These are phyloP conservation scores for Cladosporium sp. DNA, from an alignment of 2,329 filamentous ascomycete species.

Conservation along the genomic window DNA sequence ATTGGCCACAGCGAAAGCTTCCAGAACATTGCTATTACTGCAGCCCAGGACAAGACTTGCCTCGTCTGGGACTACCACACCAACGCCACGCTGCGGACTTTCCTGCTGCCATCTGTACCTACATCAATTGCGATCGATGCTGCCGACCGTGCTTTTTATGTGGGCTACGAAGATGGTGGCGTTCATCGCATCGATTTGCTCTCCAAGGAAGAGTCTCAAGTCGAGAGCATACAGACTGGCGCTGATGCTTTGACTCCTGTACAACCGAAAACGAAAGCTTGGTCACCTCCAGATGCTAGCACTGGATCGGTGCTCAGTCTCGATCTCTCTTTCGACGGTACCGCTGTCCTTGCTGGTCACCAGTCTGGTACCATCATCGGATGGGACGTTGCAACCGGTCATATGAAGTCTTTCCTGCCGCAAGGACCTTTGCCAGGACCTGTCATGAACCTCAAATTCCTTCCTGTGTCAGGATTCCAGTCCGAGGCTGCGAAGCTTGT, in stretches of 20 bases:
- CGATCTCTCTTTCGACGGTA: constrained; percentile 79
- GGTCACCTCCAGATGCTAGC: constrained; percentile 47
- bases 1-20: constrained; percentile 69
- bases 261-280: constrained; percentile 39
- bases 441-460: constrained; percentile 78
- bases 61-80: constrained; percentile 91
- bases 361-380: constrained; percentile 73
- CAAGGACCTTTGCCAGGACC: constrained; percentile 72
- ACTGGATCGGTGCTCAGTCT: constrained; percentile 69
- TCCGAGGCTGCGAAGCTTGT: constrained; percentile 44
- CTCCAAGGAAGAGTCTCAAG: constrained; percentile 30
- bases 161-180: constrained; percentile 77
- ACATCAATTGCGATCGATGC: constrained; percentile 77
- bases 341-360: constrained; percentile 77
- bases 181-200: constrained; percentile 76
- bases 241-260: constrained; percentile 36
- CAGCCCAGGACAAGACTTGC: constrained; percentile 82
- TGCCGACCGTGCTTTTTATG: constrained; percentile 78
- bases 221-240: constrained; percentile 29
- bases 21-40: constrained; percentile 81
- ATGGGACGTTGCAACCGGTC: constrained; percentile 77
- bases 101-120: constrained; percentile 74
- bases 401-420: constrained; percentile 64
- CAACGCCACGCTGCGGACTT: constrained; percentile 74
- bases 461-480: constrained; percentile 60